A percentile compares a stretch with the other conserved stretches of the same genome.
Evolutionary conservation across 768 basidiomycete species (phyloP).

Genomic region (Leccinellum luteum): DNA sequence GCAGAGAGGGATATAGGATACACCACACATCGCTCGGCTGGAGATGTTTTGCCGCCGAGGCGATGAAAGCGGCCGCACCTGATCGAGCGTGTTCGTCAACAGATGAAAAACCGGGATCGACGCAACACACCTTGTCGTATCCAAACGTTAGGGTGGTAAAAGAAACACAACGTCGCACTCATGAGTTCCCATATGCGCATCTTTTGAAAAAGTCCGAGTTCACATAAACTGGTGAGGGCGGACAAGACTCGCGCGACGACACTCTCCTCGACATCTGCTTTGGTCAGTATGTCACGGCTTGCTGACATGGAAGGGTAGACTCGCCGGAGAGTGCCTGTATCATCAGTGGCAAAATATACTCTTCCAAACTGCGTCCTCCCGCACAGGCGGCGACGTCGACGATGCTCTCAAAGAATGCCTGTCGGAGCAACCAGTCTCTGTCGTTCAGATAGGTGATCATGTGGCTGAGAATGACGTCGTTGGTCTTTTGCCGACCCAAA

Average conservation of each 20-base stretch:
- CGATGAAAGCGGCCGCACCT: conserved; percentile 89
- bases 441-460: conserved; percentile 86
- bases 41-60: conserved; percentile 79
- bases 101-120: background rate
- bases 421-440: conserved; percentile 87
- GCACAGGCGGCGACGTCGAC: conserved; percentile 95
- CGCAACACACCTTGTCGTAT: conserved; percentile 77
- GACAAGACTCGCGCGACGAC: conserved; percentile 90
- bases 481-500: conserved; percentile 88
- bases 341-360: conserved; percentile 97
- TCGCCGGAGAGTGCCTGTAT: conserved; percentile 90
- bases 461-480: conserved; percentile 90
- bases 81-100: conserved; percentile 4
- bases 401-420: conserved; percentile 93
- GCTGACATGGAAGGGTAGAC: conserved; percentile 12
- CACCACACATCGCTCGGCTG: conserved; percentile 94
- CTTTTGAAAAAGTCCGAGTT: conserved; percentile 87
- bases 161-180: conserved; percentile 80
- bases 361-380: conserved; percentile 86
- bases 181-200: conserved; percentile 98
- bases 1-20: conserved; percentile 88
- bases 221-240: conserved; percentile 84
- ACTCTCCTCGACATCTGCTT: conserved; percentile 87
- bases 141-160: conserved; percentile 96
- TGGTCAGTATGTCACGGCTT: conserved; percentile 5